These are phyloP conservation scores for Metschnikowia vanudenii DNA, from an alignment of 805 yeast genomes.

Conservation along the genomic window DNA sequence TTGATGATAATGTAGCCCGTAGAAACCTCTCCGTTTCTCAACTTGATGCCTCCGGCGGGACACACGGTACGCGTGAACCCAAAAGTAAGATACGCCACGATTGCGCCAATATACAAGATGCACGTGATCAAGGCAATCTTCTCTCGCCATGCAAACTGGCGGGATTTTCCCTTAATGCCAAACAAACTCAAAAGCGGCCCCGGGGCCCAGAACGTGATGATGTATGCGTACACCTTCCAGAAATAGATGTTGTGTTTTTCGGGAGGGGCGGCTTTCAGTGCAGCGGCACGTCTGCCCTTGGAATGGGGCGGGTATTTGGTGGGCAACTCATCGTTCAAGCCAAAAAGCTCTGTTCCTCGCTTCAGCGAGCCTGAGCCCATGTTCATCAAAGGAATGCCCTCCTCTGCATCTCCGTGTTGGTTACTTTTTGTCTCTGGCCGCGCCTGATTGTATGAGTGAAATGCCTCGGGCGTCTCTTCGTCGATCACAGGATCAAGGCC, in stretches of 20 bases:
- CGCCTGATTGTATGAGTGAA: not conserved
- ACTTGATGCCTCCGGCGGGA: conserved; percentile 40
- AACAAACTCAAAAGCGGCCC: conserved; percentile 63
- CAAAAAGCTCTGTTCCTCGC: conserved; percentile 53
- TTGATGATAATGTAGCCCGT: conserved; percentile 68
- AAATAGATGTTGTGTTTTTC: conserved; percentile 28
- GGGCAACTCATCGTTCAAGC: conserved; percentile 58
- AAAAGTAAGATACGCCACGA: conserved; percentile 84
- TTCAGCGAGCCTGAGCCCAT: conserved; percentile 21
- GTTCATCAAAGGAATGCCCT: conserved; percentile 46
- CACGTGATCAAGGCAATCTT: conserved; percentile 82
- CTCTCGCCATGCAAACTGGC: conserved; percentile 97
- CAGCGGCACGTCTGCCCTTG: not conserved
- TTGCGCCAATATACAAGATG: conserved; percentile 68
- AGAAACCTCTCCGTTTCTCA: conserved; percentile 59
- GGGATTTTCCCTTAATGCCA: conserved; percentile 75
- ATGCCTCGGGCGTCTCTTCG: conserved; percentile 20
- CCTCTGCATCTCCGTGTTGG: conserved; percentile 24
- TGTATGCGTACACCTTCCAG: conserved; percentile 85
- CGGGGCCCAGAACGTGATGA: conserved; percentile 92
- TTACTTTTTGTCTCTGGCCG: not conserved
- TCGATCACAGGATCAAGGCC: conserved; percentile 58
- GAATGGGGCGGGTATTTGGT: conserved; percentile 16
- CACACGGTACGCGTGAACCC: conserved; percentile 90
- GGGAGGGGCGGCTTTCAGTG: conserved; percentile 10